phyloP scores from a whole-genome alignment of 106 monocot genomes.

The Amphibolis antarctica region DNA sequence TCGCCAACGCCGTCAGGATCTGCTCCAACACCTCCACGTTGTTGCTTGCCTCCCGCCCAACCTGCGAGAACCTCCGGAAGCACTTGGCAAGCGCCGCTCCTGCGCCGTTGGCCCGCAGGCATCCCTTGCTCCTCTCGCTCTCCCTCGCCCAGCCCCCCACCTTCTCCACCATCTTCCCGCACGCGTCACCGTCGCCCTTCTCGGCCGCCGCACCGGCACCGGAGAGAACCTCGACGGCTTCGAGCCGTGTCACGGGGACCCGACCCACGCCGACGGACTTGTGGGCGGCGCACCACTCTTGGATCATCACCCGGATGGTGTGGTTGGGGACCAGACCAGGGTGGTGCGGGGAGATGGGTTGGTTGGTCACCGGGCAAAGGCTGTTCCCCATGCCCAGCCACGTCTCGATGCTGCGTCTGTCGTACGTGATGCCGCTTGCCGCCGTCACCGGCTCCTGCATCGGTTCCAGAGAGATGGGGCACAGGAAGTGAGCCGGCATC shows the following conservation, averaged over 20 bases:
- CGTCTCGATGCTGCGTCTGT: constrained; percentile 57
- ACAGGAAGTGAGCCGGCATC: constrained; percentile 44
- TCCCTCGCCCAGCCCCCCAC: constrained; percentile 13
- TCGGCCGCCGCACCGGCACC: background rate
- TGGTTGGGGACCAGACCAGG: constrained; percentile 22
- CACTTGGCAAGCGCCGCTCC: background rate
- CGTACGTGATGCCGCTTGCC: constrained; percentile 69
- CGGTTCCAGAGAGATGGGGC: constrained; percentile 67
- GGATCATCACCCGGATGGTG: constrained; percentile 21
- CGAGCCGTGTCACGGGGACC: constrained; percentile 3
- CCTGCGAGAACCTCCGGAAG: constrained; percentile 5
- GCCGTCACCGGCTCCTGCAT: constrained; percentile 70
- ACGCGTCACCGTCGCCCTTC: constrained; percentile 1
- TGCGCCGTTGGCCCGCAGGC: constrained; percentile 16
- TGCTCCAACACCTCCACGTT: constrained; percentile 21
- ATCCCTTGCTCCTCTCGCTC: constrained; percentile 27
- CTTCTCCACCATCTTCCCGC: constrained; percentile 4
- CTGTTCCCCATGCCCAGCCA: constrained; percentile 56
- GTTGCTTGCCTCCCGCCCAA: background rate
- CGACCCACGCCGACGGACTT: constrained; percentile 16
- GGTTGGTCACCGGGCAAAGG: constrained; percentile 50
- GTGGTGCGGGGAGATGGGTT: background rate
- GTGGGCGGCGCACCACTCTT: constrained; percentile 32
- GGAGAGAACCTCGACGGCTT: constrained; percentile 4
- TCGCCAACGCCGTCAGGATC: constrained; percentile 32